Conservation (phyloP, 2,329 filamentous ascomycete genomes). For the Cercospora sp. region DNA sequence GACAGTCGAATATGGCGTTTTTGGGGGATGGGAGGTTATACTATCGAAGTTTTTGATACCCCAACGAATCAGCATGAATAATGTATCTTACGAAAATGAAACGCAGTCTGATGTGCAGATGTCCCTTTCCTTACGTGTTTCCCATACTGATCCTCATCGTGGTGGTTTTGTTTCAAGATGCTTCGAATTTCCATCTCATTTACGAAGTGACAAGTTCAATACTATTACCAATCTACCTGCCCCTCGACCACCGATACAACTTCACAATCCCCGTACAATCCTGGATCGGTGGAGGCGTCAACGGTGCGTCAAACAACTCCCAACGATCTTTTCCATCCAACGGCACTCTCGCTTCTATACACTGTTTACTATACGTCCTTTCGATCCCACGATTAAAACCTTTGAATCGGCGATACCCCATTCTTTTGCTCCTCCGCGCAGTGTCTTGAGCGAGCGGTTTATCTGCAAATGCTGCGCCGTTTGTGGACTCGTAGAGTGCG, state of each 20-base stretch:
- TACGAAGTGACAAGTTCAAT: neutral
- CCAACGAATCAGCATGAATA: neutral
- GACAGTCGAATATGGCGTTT: neutral
- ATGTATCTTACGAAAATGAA: neutral
- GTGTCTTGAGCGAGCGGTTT: constrained; percentile 1
- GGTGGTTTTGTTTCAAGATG: too few species aligned
- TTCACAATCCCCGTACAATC: neutral
- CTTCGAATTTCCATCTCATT: neutral
- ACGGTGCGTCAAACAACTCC: neutral
- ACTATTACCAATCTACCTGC: neutral
- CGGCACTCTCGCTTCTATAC: neutral
- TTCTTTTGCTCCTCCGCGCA: neutral
- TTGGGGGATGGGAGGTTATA: neutral
- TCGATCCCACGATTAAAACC: neutral
- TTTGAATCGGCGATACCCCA: neutral
- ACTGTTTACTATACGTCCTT: neutral
- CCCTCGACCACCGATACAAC: neutral
- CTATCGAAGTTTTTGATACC: neutral
- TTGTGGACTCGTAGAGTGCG: neutral
- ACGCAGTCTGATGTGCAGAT: neutral
- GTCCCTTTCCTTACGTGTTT: too few species aligned
- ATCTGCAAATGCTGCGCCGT: neutral
- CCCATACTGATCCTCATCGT: neutral
- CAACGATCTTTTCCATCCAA: neutral
- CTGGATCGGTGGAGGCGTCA: neutral